Percentiles rank a stretch among this genome's conserved stretches.
Evolutionary conservation across 306 rosid species (phyloP).

Genomic region (Carpinus viminea): DNA sequence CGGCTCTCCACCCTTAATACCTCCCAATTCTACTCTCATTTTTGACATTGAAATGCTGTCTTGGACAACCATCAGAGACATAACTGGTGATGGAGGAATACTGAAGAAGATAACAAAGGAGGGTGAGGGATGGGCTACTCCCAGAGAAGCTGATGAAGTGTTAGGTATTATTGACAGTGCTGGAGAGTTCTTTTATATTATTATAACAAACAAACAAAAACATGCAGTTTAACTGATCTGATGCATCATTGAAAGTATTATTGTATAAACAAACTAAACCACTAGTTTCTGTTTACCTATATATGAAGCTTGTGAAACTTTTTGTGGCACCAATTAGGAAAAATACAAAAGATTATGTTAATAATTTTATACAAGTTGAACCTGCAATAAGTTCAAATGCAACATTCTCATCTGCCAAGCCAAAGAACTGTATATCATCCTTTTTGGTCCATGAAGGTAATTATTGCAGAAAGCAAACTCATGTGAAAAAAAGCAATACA

Average conservation of each 20-base stretch:
- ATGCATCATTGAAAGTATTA: not conserved
- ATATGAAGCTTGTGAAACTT: not conserved
- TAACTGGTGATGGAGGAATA: slow-evolving; percentile 62
- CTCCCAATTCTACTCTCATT: slow-evolving; percentile 59
- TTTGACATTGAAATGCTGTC: slow-evolving; percentile 59
- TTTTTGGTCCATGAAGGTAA: not conserved
- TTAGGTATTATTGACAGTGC: slow-evolving; percentile 36
- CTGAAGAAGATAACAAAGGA: slow-evolving; percentile 51
- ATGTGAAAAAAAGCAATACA: not conserved
- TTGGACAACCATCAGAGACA: slow-evolving; percentile 51
- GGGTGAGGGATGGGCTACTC: slow-evolving; percentile 70
- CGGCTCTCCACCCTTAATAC: slow-evolving; percentile 59
- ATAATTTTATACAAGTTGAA: not conserved
- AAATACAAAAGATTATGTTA: no score
- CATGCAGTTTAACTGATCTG: not conserved
- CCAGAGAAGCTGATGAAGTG: slow-evolving; percentile 55
- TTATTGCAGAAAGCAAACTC: not conserved
- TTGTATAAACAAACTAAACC: not conserved
- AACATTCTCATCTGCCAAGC: not conserved
- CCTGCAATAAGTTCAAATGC: not conserved
- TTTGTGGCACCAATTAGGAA: not conserved
- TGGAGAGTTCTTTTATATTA: not conserved
- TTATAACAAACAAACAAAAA: no score
- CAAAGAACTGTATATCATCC: not conserved
- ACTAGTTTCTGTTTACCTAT: not conserved